Evolutionary conservation across 2,329 filamentous ascomycete genomes (phyloP).

Genomic region (Neofusicoccum ribis): DNA sequence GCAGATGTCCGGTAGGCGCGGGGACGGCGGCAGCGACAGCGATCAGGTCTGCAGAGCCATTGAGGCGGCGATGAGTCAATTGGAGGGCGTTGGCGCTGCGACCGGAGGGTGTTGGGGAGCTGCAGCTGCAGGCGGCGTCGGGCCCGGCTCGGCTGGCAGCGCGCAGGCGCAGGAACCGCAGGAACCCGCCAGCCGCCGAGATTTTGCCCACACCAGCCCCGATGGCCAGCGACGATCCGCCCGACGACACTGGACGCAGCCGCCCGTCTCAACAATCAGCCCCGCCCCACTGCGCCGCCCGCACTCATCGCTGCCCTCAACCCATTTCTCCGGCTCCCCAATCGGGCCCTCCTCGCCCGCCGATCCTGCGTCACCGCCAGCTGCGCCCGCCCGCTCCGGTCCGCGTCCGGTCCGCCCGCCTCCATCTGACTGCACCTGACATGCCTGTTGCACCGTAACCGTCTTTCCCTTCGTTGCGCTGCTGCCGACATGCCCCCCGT

Average conservation of each 20-base stretch:
- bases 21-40: not conserved
- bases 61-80: not conserved
- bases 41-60: not conserved
- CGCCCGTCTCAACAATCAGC: not conserved
- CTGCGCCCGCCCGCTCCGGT: not conserved
- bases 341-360: not conserved
- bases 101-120: not conserved
- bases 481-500: conserved; percentile 42
- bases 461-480: conserved; percentile 21
- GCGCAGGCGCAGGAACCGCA: not conserved
- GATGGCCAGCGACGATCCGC: no score
- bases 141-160: not conserved
- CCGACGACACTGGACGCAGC: no score
- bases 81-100: not conserved
- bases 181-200: no score
- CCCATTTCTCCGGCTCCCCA: conserved; percentile 7
- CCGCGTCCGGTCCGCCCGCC: not conserved
- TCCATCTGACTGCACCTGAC: not conserved
- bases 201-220: no score
- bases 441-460: not conserved
- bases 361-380: not conserved
- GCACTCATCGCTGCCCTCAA: not conserved
- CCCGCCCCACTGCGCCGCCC: not conserved
- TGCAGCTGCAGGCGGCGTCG: not conserved
- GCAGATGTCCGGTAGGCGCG: not conserved